Evolutionary conservation across 1,284 basidiomycete species (phyloP), one percentile per base, ranked within the genome.

Genomic region (Ustilago bromivora): DNA sequence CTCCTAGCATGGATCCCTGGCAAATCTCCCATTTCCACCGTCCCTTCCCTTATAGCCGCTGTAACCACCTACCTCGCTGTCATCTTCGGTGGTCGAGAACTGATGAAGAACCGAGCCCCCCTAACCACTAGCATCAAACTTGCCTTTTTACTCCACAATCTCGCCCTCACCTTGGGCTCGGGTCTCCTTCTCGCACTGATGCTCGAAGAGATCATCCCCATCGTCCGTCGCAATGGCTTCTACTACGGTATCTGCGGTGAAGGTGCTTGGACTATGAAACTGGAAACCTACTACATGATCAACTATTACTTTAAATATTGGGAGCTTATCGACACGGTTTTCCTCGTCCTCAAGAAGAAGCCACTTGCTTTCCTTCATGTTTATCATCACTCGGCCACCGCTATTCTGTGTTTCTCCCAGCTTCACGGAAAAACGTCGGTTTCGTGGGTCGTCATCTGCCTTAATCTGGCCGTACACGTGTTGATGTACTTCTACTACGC

Each of bases 371-470:
- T 98, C 89, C 89, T 99, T 77, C 96, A 99, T 87, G 96, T 98
- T 81, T 98, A 97, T 90, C 96, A 98, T 87, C 96, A 98, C 89
- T 94, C 96, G 73, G 96, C 96, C n/a, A 98, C 96, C 65, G 96
- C 96, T 68, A 88, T 96, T 62, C 89, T 99, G 71, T 98, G 96
- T 89, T 98, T 92, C 87, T 92, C 92, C 65, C 96, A 99, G 88
- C 90, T 99, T 76, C 92, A 96, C 82, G 96, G 85, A 38, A 79
- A 78, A 58, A 97, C 85, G 90, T 97, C 74, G 60, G 41, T 80
- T 66, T 97, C 96, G 76, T 99, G 97, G 97, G 91, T 96, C 76
- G 94, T 95, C 76, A 99, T 99, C 87, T 88, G 89, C 64, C 91
- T 98, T 82, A 99, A 99, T 89, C 89, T 99, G 69, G 88, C 90